A percentile compares a stretch with the other conserved stretches of the same genome.
These are phyloP conservation scores for Blastobotrys elegans DNA, from an alignment of 1,139 yeast species.

Conservation along the genomic window DNA sequence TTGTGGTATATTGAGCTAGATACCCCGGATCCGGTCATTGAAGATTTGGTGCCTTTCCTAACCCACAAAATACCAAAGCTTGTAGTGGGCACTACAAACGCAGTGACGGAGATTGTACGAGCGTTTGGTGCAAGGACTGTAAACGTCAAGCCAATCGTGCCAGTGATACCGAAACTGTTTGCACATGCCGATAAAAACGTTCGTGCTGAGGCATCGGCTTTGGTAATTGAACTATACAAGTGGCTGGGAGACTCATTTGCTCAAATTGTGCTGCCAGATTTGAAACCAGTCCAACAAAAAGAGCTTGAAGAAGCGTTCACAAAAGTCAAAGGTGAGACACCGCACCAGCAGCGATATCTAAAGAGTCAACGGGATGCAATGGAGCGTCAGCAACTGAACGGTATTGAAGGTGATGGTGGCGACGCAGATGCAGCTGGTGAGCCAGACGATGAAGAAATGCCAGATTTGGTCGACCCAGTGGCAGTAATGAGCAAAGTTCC, in stretches of 20 bases:
- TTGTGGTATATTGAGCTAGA: constrained; percentile 61
- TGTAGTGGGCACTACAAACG: constrained; percentile 61
- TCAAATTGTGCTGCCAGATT: constrained; percentile 55
- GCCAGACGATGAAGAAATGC: constrained; percentile 44
- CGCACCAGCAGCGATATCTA: constrained; percentile 55
- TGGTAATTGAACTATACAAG: constrained; percentile 66
- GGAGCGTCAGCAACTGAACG: constrained; percentile 28
- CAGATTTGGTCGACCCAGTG: constrained; percentile 51
- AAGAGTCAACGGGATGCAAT: constrained; percentile 44
- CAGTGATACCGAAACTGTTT: constrained; percentile 62
- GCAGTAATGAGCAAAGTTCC: constrained; percentile 68
- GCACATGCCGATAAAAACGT: constrained; percentile 87
- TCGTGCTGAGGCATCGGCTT: constrained; percentile 67
- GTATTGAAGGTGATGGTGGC: constrained; percentile 23
- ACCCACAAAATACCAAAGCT: constrained; percentile 70
- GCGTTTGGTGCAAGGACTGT: constrained; percentile 70
- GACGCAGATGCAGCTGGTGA: constrained; percentile 29
- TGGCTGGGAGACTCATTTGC: constrained; percentile 72
- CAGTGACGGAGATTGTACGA: constrained; percentile 51
- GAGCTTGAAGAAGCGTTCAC: constrained; percentile 72
- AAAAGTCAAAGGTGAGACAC: constrained; percentile 42
- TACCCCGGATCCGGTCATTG: constrained; percentile 61
- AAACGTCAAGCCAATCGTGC: constrained; percentile 55
- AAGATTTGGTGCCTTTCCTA: constrained; percentile 58
- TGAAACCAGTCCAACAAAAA: constrained; percentile 90